phyloP scores from a whole-genome alignment of 1,284 basidiomycete genomes.

The Sporisorium iseilematis-ciliati region DNA sequence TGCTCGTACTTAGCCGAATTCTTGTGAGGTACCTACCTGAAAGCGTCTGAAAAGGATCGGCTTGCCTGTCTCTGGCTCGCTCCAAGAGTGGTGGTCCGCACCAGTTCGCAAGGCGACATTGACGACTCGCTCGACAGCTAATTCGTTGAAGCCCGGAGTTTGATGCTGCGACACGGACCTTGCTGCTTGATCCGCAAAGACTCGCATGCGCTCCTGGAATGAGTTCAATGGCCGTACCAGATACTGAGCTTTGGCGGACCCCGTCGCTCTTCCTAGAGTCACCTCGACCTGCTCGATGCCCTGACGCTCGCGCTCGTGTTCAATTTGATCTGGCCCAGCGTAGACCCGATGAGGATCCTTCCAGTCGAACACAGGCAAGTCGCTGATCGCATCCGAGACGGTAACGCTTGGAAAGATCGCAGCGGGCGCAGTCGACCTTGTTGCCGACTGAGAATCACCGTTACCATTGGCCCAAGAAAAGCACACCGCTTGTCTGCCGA shows the following conservation, averaged over 20 bases:
- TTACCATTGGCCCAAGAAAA: conserved; percentile 26
- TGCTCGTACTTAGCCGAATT: too few relatives aligned
- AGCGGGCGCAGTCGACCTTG: background rate
- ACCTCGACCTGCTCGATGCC: conserved; percentile 31
- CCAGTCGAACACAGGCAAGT: conserved; percentile 44
- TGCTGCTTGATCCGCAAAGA: background rate
- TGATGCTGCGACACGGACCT: conserved; percentile 25
- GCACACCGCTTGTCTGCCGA: background rate
- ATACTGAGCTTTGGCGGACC: conserved; percentile 2
- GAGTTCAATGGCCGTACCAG: conserved; percentile 10
- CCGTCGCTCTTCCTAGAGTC: background rate
- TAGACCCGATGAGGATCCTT: conserved; percentile 38
- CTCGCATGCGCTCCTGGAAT: conserved; percentile 40
- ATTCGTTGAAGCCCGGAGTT: conserved; percentile 7
- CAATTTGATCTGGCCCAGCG: conserved; percentile 16
- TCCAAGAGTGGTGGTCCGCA: conserved; percentile 31
- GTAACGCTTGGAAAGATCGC: conserved; percentile 25
- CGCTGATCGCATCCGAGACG: conserved; percentile 22
- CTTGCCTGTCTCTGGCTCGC: conserved; percentile 21
- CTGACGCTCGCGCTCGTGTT: conserved; percentile 1
- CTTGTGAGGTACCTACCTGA: conserved; percentile 12
- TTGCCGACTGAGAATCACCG: background rate
- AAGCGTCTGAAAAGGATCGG: conserved; percentile 9
- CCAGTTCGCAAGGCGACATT: conserved; percentile 36
- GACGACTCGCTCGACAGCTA: conserved; percentile 31